These are phyloP conservation scores for Penicillium capsulatum DNA, from an alignment of 2,329 filamentous ascomycete genomes.

Conservation along the genomic window DNA sequence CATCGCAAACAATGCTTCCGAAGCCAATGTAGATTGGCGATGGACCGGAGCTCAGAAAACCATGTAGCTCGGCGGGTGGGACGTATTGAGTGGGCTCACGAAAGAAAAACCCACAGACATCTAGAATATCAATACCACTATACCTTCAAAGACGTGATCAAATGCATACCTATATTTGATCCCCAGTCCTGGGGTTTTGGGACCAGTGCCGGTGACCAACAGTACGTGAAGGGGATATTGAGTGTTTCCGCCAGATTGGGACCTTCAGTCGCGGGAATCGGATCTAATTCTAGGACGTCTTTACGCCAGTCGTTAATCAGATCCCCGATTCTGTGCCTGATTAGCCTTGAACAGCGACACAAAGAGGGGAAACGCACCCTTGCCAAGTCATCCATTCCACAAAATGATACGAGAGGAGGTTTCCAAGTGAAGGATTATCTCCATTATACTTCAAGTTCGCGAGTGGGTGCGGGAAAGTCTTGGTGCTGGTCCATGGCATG, in stretches of 20 bases:
- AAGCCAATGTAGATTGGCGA: conserved; percentile 54
- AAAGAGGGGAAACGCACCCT: conserved; percentile 2
- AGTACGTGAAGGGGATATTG: conserved; percentile 45
- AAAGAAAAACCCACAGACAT: conserved; percentile 45
- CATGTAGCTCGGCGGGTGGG: conserved; percentile 36
- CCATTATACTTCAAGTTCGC: conserved; percentile 1
- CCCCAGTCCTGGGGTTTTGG: conserved; percentile 8
- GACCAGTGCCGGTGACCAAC: conserved; percentile 9
- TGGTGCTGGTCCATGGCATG: conserved; percentile 1
- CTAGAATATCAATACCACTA: background rate
- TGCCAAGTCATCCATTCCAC: conserved; percentile 6
- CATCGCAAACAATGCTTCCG: conserved; percentile 51
- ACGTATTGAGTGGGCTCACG: conserved; percentile 29
- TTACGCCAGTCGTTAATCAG: conserved; percentile 55
- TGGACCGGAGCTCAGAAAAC: conserved; percentile 45
- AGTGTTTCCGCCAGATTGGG: background rate
- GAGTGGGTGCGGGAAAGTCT: conserved; percentile 2
- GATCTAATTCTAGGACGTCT: background rate
- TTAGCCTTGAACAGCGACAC: too few species aligned
- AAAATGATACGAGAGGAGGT: conserved; percentile 1
- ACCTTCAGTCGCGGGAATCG: background rate
- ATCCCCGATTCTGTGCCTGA: conserved; percentile 58
- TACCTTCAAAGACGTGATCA: too few species aligned
- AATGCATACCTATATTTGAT: conserved; percentile 1
- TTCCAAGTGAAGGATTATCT: too few species aligned